Conservation (phyloP, 2,329 filamentous ascomycete genomes). For the Tolypocladium ophioglossoides region DNA sequence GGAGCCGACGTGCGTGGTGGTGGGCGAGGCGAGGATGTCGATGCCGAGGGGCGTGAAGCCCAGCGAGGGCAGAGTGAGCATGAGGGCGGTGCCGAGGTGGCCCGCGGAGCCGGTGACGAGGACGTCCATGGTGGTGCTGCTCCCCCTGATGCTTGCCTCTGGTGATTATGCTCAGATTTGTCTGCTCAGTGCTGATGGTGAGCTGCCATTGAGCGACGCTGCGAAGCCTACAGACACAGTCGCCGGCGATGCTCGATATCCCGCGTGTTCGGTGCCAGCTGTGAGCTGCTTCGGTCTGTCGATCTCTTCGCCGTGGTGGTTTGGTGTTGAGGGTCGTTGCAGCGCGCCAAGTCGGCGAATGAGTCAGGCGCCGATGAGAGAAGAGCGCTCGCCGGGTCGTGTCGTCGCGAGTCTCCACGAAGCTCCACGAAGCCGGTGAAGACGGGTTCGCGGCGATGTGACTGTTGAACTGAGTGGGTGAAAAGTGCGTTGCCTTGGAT, state of each 20-base stretch:
- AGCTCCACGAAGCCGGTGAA: too few species aligned
- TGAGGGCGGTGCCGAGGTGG: constrained; percentile 34
- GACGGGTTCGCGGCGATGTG: background rate
- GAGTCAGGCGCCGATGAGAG: background rate
- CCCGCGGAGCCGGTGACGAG: constrained; percentile 36
- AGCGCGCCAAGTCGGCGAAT: background rate
- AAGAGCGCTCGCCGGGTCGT: background rate
- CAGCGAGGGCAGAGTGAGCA: constrained; percentile 27
- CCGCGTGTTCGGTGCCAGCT: background rate
- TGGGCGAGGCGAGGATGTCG: constrained; percentile 27
- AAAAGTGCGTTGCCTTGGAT: too few species aligned
- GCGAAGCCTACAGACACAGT: background rate
- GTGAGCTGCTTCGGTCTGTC: background rate
- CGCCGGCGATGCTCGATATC: background rate
- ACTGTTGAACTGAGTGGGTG: background rate
- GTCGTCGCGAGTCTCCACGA: too few species aligned
- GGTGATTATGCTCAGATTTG: background rate
- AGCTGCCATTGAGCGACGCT: background rate
- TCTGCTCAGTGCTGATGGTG: background rate
- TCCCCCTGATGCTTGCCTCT: background rate
- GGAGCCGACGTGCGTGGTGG: constrained; percentile 25
- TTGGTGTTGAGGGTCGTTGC: background rate
- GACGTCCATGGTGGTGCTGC: constrained; percentile 13
- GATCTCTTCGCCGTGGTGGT: background rate
- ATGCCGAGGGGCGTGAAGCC: constrained; percentile 31